Percentiles rank a stretch among this genome's conserved stretches.
Conservation (phyloP, 1,284 basidiomycete species). For the Peniophora sp. region DNA sequence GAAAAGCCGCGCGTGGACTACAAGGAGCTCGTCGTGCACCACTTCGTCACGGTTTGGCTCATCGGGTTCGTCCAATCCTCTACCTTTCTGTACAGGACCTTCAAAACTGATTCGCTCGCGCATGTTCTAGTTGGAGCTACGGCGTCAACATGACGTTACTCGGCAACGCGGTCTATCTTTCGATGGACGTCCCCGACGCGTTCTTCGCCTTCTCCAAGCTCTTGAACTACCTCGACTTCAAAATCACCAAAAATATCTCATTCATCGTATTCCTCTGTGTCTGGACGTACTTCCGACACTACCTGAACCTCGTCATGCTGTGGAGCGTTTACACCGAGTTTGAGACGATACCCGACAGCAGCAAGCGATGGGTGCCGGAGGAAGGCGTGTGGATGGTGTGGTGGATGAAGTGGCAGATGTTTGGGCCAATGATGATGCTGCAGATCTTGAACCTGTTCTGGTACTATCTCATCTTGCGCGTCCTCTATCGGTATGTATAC, state of each 20-base stretch:
- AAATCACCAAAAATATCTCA: slow-evolving; percentile 52
- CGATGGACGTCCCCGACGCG: slow-evolving; percentile 94
- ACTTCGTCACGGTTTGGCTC: slow-evolving; percentile 93
- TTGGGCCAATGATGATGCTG: slow-evolving; percentile 65
- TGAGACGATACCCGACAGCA: slow-evolving; percentile 59
- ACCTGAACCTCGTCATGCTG: slow-evolving; percentile 82
- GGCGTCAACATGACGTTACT: slow-evolving; percentile 77
- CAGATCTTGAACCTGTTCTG: slow-evolving; percentile 87
- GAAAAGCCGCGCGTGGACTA: slow-evolving; percentile 96
- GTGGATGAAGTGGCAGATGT: slow-evolving; percentile 84
- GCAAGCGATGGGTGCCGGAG: slow-evolving; percentile 52
- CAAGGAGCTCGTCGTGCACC: slow-evolving; percentile 79
- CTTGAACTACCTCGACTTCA: slow-evolving; percentile 76
- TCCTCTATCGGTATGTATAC: slow-evolving; percentile 42
- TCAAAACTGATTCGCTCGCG: slow-evolving; percentile 4
- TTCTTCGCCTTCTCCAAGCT: slow-evolving; percentile 83
- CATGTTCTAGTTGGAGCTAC: slow-evolving; percentile 76
- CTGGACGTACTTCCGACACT: slow-evolving; percentile 98
- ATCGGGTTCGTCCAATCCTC: slow-evolving; percentile 55
- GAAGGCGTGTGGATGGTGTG: slow-evolving; percentile 67
- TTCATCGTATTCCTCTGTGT: slow-evolving; percentile 67
- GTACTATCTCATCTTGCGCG: slow-evolving; percentile 78
- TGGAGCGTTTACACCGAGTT: slow-evolving; percentile 84
- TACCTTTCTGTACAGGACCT: not conserved
- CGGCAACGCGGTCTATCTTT: slow-evolving; percentile 89